These are phyloP conservation scores for Ceratocystis eucalypticola DNA, from an alignment of 2,329 filamentous ascomycete species.

Conservation along the genomic window DNA sequence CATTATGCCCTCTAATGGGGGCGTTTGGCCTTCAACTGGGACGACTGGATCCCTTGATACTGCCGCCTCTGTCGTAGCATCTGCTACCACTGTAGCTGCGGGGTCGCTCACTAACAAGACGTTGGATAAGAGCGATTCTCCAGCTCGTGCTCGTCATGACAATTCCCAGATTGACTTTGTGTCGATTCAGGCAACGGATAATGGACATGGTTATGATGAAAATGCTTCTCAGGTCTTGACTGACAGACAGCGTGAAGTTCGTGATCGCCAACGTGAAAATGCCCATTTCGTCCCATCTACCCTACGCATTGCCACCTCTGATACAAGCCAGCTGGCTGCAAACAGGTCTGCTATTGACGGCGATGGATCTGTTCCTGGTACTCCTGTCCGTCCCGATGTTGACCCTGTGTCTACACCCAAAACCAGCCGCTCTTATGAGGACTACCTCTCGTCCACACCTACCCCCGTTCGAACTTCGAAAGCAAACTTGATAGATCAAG, in stretches of 20 bases:
- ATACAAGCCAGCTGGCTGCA: not conserved
- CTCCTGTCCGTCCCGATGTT: not conserved
- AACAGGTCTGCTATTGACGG: not conserved
- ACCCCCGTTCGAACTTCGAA: slow-evolving; percentile 37
- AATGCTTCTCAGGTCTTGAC: slow-evolving; percentile 55
- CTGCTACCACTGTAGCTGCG: not conserved
- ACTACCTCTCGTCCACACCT: slow-evolving; percentile 46
- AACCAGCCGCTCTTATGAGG: slow-evolving; percentile 32
- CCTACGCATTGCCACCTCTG: not conserved
- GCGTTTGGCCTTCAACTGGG: not conserved
- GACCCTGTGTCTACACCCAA: slow-evolving; percentile 32
- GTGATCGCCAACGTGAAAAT: slow-evolving; percentile 55
- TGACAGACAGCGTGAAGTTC: slow-evolving; percentile 64
- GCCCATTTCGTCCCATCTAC: slow-evolving; percentile 25
- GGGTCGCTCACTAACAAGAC: slow-evolving; percentile 6
- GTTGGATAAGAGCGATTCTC: not conserved
- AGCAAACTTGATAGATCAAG: slow-evolving; percentile 28
- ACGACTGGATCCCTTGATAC: not conserved
- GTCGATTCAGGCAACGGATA: slow-evolving; percentile 45
- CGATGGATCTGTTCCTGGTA: slow-evolving; percentile 22
- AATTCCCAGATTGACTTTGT: slow-evolving; percentile 73
- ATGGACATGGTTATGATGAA: slow-evolving; percentile 32
- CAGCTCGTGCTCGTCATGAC: slow-evolving; percentile 47
- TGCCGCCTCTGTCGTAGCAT: not conserved
- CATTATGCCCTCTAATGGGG: slow-evolving; percentile 10